These are phyloP conservation scores for Proliferodiscus dingleyae DNA, from an alignment of 2,329 filamentous ascomycete genomes.

Conservation along the genomic window DNA sequence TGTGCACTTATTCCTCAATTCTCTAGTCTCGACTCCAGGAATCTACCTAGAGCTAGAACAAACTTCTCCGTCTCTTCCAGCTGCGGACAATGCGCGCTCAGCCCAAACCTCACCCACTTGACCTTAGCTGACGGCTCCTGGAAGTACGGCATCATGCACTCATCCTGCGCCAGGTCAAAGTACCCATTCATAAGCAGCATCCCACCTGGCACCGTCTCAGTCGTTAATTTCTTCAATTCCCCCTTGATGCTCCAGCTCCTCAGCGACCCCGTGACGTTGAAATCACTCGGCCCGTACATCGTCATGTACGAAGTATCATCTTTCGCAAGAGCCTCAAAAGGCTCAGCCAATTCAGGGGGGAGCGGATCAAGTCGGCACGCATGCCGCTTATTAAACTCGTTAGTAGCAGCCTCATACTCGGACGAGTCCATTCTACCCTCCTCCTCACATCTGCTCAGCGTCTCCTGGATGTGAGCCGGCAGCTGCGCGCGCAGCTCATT, in stretches of 20 bases:
- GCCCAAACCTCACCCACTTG: not conserved
- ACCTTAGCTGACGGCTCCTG: not conserved
- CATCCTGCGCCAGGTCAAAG: not conserved
- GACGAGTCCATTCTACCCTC: conserved; percentile 19
- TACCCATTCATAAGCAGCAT: not conserved
- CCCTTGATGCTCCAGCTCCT: not conserved
- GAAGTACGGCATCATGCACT: not conserved
- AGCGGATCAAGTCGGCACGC: conserved; percentile 30
- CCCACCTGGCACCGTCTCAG: not conserved
- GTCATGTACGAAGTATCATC: conserved; percentile 26
- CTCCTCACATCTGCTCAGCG: conserved; percentile 8
- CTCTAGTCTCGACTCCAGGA: too few species aligned
- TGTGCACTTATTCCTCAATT: too few species aligned
- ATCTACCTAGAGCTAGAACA: not conserved
- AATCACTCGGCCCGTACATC: conserved; percentile 1
- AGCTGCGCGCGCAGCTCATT: not conserved
- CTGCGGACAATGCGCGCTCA: not conserved
- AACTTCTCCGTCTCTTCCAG: not conserved
- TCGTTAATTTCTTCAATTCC: not conserved
- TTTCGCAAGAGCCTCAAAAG: conserved; percentile 30
- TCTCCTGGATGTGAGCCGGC: conserved; percentile 5
- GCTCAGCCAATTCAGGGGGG: conserved; percentile 29
- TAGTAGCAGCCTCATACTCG: conserved; percentile 27
- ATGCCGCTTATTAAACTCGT: conserved; percentile 28
- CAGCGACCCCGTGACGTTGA: not conserved